Evolutionary conservation across 2,329 filamentous ascomycete species (phyloP), one percentile per base, ranked within the genome.

Genomic region (Fusarium dlaminii): DNA sequence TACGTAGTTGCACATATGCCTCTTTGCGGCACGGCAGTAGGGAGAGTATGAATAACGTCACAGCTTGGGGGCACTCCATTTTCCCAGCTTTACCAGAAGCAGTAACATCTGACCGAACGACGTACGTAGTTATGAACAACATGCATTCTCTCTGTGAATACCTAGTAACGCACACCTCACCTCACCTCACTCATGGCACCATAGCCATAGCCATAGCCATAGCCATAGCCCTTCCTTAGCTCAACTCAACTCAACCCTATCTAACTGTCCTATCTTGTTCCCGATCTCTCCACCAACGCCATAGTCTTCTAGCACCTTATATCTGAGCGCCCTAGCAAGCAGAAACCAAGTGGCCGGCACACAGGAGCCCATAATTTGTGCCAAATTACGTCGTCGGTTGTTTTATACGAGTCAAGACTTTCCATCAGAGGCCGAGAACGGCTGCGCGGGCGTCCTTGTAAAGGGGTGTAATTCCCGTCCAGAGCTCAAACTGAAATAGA

Each of bases 401-500:
- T 57, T 36, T 42, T 24, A 27, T 46, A n/a, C 18, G 29, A 60
- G 37, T 39, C 22, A 36, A 52, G n/a, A 20, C 48, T 34, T 64
- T 49, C 20, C 20, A 37, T 39, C 24, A 74, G 39, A 66, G 69
- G 14, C 83, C 85, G 71, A 90, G 81, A 9, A 91, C 90, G 34
- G 89, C 89, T 2, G 84, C 87, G 76, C 92, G 89, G 39, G 93
- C 93, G 80, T 93, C 88, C 11, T 86, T 83, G 82, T 94, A 96
- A 49, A 94, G 81, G 14, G 94, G 93, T 65, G 85, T 89, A 76
- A 97, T 95, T 34, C 90, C 94, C 3, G 94, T 97, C 95, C 95
- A 98, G 63, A 92, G 88, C 83, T 94, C 89, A 82, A 94, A 96
- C 91, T 94, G 34, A 32, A 40, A 37, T 46, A 27, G 15, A 54